Percentiles rank a stretch among this genome's conserved stretches.
phyloP scores from a whole-genome alignment of 331 rosid species.

The Saraca asoca region DNA sequence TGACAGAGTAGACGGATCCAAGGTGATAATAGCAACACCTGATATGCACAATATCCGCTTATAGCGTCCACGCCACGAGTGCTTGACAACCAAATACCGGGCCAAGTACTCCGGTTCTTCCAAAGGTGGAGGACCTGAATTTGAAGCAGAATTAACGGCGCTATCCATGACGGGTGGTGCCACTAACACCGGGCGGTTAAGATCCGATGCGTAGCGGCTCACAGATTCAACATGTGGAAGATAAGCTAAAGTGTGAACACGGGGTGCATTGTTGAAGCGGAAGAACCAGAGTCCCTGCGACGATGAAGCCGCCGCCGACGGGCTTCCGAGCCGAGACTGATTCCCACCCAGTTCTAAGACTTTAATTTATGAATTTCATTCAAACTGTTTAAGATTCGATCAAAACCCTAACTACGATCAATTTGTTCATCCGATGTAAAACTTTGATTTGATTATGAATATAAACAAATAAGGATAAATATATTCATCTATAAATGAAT shows the following conservation, averaged over 20 bases:
- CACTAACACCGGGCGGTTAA: slow-evolving; percentile 34
- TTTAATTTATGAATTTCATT: slow-evolving; percentile 40
- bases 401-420: slow-evolving; percentile 45
- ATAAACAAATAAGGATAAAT: background rate
- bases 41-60: slow-evolving; percentile 88
- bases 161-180: slow-evolving; percentile 54
- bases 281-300: slow-evolving; percentile 78
- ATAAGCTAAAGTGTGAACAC: slow-evolving; percentile 72
- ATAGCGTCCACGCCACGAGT: slow-evolving; percentile 99
- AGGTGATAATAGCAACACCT: slow-evolving; percentile 57
- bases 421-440: slow-evolving; percentile 38
- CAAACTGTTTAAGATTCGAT: slow-evolving; percentile 37
- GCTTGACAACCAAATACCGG: slow-evolving; percentile 78
- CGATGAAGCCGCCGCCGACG: slow-evolving; percentile 60
- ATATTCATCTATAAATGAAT: background rate
- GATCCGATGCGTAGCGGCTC: slow-evolving; percentile 58
- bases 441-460: background rate
- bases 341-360: slow-evolving; percentile 98
- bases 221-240: slow-evolving; percentile 71
- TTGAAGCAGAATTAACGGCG: slow-evolving; percentile 29
- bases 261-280: slow-evolving; percentile 77
- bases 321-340: slow-evolving; percentile 89
- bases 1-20: slow-evolving; percentile 83
- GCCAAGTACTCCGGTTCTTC: slow-evolving; percentile 95
- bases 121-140: slow-evolving; percentile 42